phyloP scores from a whole-genome alignment of 306 rosid species.

The Cucumis hystrix region DNA sequence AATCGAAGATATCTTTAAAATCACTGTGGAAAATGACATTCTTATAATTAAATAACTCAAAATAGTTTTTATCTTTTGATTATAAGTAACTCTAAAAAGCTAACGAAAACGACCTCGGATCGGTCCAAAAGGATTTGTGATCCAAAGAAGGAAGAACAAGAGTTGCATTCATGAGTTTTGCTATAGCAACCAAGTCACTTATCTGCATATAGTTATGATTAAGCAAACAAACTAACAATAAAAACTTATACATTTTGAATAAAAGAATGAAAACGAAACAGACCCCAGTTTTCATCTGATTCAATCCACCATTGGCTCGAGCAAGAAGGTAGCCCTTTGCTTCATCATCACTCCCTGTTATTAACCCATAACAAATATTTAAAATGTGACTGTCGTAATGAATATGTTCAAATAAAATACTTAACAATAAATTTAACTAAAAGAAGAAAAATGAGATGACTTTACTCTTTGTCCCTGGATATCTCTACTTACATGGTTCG shows the following conservation, averaged over 20 bases:
- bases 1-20: slow-evolving; percentile 88
- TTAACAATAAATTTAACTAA: no score
- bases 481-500: background rate
- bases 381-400: no score
- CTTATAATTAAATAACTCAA: background rate
- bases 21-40: slow-evolving; percentile 29
- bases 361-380: background rate
- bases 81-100: background rate
- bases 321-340: slow-evolving; percentile 80
- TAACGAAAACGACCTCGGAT: slow-evolving; percentile 40
- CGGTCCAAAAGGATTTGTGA: slow-evolving; percentile 92
- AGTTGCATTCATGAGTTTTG: slow-evolving; percentile 91
- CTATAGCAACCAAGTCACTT: slow-evolving; percentile 97
- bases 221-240: background rate
- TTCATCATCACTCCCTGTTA: slow-evolving; percentile 27
- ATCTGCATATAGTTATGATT: slow-evolving; percentile 37
- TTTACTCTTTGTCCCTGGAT: no score
- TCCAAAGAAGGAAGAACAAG: slow-evolving; percentile 91
- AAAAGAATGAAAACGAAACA: no score
- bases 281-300: slow-evolving; percentile 94
- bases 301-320: slow-evolving; percentile 96
- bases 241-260: background rate
- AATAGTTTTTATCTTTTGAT: no score
- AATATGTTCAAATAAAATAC: no score
- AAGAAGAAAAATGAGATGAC: no score